Conservation (phyloP, 805 yeast genomes). For the Clavispora asparagi region DNA sequence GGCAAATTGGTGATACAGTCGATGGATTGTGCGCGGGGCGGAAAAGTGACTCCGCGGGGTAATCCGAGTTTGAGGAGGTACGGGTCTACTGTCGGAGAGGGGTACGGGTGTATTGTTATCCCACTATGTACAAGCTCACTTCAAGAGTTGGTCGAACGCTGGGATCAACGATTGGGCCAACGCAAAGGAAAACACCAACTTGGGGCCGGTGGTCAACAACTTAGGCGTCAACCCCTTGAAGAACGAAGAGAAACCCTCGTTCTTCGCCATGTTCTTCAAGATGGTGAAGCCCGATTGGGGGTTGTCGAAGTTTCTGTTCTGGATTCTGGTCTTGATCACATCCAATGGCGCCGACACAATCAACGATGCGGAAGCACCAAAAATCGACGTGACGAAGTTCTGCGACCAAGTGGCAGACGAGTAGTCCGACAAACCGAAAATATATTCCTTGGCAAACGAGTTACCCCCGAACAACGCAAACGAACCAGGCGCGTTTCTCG, state of each 20-base stretch:
- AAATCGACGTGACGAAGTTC: slow-evolving; percentile 89
- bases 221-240: slow-evolving; percentile 97
- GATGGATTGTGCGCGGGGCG: no score
- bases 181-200: slow-evolving; percentile 96
- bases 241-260: slow-evolving; percentile 86
- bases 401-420: slow-evolving; percentile 90
- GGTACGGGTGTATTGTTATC: background rate
- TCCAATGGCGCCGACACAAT: slow-evolving; percentile 97
- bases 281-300: slow-evolving; percentile 93
- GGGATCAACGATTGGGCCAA: slow-evolving; percentile 96
- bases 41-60: no score
- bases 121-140: slow-evolving; percentile 15
- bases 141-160: slow-evolving; percentile 75
- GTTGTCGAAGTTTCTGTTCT: slow-evolving; percentile 91
- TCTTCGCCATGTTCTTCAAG: slow-evolving; percentile 85
- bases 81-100: no score
- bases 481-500: slow-evolving; percentile 98
- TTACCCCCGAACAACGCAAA: slow-evolving; percentile 98
- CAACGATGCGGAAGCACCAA: slow-evolving; percentile 95
- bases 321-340: slow-evolving; percentile 97
- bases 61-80: background rate
- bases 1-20: background rate
- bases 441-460: slow-evolving; percentile 96
- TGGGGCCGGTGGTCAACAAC: slow-evolving; percentile 95
- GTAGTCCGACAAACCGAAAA: slow-evolving; percentile 82